Base-by-base conservation (phyloP, 805 yeast species). In the Sungouiozyma intestinalis region DNA sequence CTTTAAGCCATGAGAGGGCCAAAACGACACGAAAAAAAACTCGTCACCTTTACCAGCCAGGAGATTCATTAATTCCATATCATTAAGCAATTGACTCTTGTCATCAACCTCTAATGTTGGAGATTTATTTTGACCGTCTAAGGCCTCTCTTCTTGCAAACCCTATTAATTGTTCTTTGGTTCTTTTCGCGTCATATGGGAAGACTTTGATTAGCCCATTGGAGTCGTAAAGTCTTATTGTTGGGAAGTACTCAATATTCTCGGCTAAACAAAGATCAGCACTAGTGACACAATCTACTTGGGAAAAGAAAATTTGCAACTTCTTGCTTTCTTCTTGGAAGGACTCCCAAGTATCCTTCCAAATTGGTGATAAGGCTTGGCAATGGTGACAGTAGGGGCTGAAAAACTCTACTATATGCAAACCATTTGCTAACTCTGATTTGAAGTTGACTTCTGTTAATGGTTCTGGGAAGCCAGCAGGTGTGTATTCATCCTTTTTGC, bases 381-480 rank as follows among this genome's bases (percentile, higher is more conserved):
- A 92, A 62, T 90, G 97, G 6, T 66, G 59, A 59, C 98, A 92
- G 54, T 80, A 80, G 0, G 98, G 98, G 27, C 95, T 85, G 58
- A 64, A 92, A 63, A 86, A 88, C 63, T 90, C 96, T 29, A 90
- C 79, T 54, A 90, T 71, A 53, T 87, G 81, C 16, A 79, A 63
- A 2, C 81, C 81, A 8, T 68, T 62, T 16, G 66, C 55, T n/a
- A 76, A 55, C 32, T 65, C 63, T 11, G 58, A 45, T 41, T 75
- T 77, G 54, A 83, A 85, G 16, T 65, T 69, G 1, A 63, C 69
- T 3, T 57, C 49, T 0, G 71, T 75, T 37, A 85, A 58, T 1
- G 71, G 67, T 2, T 63, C 69, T 0, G 92, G 92, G 36, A 67
- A 53, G 20, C 43, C 50, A 15, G 37, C 37, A 33, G 34, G 27